phyloP scores from a whole-genome alignment of 805 yeast species.

The Candida palmyrensis region DNA sequence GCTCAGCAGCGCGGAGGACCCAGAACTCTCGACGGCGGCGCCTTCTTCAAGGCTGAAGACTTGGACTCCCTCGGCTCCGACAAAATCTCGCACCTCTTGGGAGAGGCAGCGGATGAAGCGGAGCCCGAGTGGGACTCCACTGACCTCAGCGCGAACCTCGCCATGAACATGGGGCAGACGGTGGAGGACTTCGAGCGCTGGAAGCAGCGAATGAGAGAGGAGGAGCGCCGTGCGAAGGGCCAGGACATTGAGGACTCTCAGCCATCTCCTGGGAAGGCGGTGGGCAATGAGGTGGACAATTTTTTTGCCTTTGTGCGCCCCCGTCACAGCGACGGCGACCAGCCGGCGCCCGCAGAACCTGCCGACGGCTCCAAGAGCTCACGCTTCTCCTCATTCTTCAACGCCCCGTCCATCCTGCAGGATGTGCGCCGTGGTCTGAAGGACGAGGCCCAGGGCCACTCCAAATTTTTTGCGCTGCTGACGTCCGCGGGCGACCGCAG shows the following conservation, averaged over 20 bases:
- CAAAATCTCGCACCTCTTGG: slow-evolving; percentile 27
- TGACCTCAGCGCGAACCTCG: slow-evolving; percentile 15
- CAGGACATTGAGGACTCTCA: slow-evolving; percentile 17
- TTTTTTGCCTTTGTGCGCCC: slow-evolving; percentile 37
- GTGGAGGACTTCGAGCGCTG: slow-evolving; percentile 57
- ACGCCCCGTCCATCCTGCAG: slow-evolving; percentile 7
- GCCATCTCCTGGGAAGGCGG: slow-evolving; percentile 6
- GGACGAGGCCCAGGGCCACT: no score
- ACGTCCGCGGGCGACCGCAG: slow-evolving; percentile 11
- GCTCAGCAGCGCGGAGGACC: slow-evolving; percentile 13
- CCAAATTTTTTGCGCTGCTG: background rate
- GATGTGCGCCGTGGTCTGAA: no score
- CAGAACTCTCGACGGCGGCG: slow-evolving; percentile 8
- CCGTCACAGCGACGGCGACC: no score
- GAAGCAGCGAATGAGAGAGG: slow-evolving; percentile 49
- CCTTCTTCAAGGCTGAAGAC: slow-evolving; percentile 16
- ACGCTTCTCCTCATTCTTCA: slow-evolving; percentile 32
- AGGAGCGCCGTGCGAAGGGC: slow-evolving; percentile 44
- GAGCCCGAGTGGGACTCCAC: slow-evolving; percentile 38
- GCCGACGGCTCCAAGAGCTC: slow-evolving; percentile 24
- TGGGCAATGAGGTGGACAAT: slow-evolving; percentile 38
- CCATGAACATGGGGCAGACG: slow-evolving; percentile 44
- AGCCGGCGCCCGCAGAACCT: slow-evolving; percentile 5
- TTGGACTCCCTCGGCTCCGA: slow-evolving; percentile 27
- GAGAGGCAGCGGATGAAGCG: slow-evolving; percentile 29